Base-by-base conservation (phyloP, 2,329 filamentous ascomycete species). In the Hymenoscyphus albidus region DNA sequence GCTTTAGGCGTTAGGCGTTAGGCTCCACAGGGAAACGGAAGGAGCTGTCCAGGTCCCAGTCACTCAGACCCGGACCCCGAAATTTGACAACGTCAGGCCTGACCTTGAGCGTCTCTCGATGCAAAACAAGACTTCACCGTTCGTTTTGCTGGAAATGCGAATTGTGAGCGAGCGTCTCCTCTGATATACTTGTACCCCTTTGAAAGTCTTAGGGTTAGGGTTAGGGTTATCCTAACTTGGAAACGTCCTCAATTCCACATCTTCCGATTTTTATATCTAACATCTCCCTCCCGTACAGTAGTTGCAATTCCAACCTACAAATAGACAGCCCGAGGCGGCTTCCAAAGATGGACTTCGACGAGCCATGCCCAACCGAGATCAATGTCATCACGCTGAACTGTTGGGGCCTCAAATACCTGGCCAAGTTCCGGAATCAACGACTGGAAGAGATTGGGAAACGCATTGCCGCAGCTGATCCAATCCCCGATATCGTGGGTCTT, bases 401-500 rank as follows among this genome's bases (percentile, higher is more conserved):
- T 85, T 98, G 95, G 94, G 95, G 95, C 61, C 87, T 98, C 67
- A 94, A 96, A 74, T 92, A 87, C 79, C 83, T 98, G 73, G 88
- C 93, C 61, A 88, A 88, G 70, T 85, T 91, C 70, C 91, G 93
- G 70, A 81, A 84, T 69, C 88, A 90, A 72, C 91, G 95, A 55
- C 84, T 98, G 60, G 78, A 83, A 38, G 91, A 96, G 76, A 97
- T 98, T 73, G 94, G 92, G 62, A 87, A 85, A 68, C 90, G 90
- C 68, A 84, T 98, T 68, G 89, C 92, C 69, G 77, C 81, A 54
- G 82, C 86, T 64, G 79, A 83, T 18, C 91, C 91, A 0, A 76
- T 83, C 10, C 92, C 93, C 35, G 85, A 96, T 67, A 93, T 97
- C 72, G 92, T 97, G 67, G 92, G 90, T n/a, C 82, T 98, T 16